Base-by-base conservation (phyloP, 2,329 filamentous ascomycete genomes). In the Colletotrichum sp. region DNA sequence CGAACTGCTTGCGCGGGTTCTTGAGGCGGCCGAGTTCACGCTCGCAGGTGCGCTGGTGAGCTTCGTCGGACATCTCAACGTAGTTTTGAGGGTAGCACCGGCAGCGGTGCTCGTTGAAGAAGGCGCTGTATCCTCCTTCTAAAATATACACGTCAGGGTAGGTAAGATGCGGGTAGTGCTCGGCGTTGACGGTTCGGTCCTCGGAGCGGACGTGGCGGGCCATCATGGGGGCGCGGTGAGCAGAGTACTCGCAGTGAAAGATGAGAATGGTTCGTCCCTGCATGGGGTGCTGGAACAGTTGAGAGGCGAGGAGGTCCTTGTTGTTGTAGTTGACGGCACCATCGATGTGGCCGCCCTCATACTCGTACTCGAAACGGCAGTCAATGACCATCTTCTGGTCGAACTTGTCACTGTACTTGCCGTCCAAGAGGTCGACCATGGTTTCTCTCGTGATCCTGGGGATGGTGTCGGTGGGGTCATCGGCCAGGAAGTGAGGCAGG, bases 291-390 rank as follows among this genome's bases (percentile, higher is more conserved):
- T 92, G 87, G 84, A 99, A 98, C 65, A 99, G 91, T 79, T 96
- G 92, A 71, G 89, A 89, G 11, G 95, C 92, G 75, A 99, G 89
- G 77, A 94, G 87, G 81, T 99, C 96, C 86, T 98, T 98, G 87
- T 98, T 95, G 86, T 98, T 99, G 88, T 96, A 97, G 88, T 99
- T 99, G 86, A 98, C 89, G 59, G 97, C 97, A 22, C 95, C 95
- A 79, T 96, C 92, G 82, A 99, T 98, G 84, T 99, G 97, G 39
- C 97, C 97, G 72, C 97, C 97, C 19, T 98, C 94, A 83, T 98
- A 99, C 86, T 99, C 97, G 85, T 99, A 99, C 89, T 99, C 97
- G 83, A 99, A 99, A 25, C 97, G 95, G 85, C 97, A 99, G 85
- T 99, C 97, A 81, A 99, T 94, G 81, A 99, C 90, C 85, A 98